These are phyloP conservation scores for Yarrowia alimentaria DNA, from an alignment of 805 yeast species.

Conservation along the genomic window DNA sequence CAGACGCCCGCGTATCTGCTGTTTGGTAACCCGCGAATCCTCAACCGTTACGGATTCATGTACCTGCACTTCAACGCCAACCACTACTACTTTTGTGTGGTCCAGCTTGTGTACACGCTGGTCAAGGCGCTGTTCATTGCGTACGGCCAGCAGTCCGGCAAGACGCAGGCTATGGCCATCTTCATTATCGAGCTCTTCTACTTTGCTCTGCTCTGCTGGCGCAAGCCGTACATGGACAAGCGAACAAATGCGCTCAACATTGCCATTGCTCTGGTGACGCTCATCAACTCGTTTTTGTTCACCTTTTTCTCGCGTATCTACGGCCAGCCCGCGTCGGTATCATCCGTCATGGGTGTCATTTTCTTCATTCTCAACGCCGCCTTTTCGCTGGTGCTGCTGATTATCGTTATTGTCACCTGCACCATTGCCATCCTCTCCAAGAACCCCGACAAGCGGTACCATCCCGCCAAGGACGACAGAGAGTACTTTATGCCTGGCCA, in stretches of 20 bases:
- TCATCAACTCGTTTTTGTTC: conserved; percentile 79
- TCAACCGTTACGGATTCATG: conserved; percentile 81
- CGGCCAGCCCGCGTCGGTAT: conserved; percentile 73
- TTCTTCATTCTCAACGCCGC: conserved; percentile 89
- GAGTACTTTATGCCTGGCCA: conserved; percentile 64
- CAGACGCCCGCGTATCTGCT: conserved; percentile 84
- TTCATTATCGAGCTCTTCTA: conserved; percentile 75
- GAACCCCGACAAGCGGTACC: conserved; percentile 85
- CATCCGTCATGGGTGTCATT: conserved; percentile 87
- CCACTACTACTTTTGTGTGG: conserved; percentile 79
- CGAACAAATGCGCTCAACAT: conserved; percentile 78
- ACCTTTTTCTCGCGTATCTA: conserved; percentile 81
- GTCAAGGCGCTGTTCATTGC: conserved; percentile 72
- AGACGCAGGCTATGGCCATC: conserved; percentile 72
- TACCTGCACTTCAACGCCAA: conserved; percentile 85
- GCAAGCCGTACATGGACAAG: conserved; percentile 75
- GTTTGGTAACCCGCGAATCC: conserved; percentile 70
- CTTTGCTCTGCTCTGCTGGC: conserved; percentile 59
- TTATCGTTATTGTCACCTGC: conserved; percentile 67
- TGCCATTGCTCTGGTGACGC: conserved; percentile 65
- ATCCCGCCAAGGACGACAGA: conserved; percentile 89
- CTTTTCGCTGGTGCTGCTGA: conserved; percentile 69
- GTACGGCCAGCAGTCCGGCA: conserved; percentile 76
- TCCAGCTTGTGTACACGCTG: conserved; percentile 58
- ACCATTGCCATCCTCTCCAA: conserved; percentile 64